These are phyloP conservation scores for Syzygium aqueum DNA, from an alignment of 345 rosid genomes.

Conservation along the genomic window DNA sequence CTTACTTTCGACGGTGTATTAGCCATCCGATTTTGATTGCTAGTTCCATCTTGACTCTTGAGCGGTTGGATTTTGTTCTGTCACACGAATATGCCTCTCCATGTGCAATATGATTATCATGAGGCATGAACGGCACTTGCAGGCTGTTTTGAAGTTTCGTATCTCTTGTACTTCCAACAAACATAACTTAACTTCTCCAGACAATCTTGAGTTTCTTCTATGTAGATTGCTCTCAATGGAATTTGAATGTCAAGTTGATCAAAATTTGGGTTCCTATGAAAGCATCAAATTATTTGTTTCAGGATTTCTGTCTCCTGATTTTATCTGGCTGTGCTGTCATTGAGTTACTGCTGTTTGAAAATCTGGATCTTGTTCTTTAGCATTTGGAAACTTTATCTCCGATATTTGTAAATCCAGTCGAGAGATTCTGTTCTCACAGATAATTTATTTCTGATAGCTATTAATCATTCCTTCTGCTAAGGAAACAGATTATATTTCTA, in stretches of 20 bases:
- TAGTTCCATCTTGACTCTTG: too few relatives aligned
- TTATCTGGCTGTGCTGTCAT: too few relatives aligned
- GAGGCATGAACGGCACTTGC: too few relatives aligned
- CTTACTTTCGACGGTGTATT: not conserved
- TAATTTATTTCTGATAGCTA: not conserved
- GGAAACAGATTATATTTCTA: not conserved
- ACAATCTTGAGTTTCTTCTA: too few relatives aligned
- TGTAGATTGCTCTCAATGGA: too few relatives aligned
- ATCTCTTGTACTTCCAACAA: too few relatives aligned
- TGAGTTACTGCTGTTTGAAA: not conserved
- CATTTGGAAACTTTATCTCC: not conserved
- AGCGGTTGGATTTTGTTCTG: too few relatives aligned
- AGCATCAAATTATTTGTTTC: not conserved
- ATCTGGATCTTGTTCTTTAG: not conserved
- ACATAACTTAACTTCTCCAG: too few relatives aligned
- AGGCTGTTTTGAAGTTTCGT: too few relatives aligned
- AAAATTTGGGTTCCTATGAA: not conserved
- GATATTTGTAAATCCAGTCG: not conserved
- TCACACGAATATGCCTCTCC: too few relatives aligned
- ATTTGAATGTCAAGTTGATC: not conserved
- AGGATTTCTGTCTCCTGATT: not conserved
- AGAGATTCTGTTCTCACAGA: not conserved
- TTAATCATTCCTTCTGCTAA: not conserved
- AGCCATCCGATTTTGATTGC: not conserved
- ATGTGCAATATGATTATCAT: too few relatives aligned